These are phyloP conservation scores for Ophiostoma montium DNA, from an alignment of 2,329 filamentous ascomycete genomes.

Conservation along the genomic window DNA sequence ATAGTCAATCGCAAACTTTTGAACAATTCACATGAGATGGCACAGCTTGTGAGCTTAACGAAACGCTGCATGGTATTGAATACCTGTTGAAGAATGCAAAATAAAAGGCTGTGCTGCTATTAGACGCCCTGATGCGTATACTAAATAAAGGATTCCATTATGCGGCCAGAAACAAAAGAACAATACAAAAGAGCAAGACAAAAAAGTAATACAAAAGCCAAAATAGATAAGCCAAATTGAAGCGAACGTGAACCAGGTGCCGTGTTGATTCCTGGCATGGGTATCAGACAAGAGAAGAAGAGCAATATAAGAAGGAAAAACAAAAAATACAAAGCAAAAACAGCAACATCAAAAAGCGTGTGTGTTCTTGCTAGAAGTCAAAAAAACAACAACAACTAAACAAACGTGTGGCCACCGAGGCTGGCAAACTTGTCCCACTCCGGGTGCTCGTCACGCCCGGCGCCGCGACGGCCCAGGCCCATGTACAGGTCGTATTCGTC, in stretches of 20 bases:
- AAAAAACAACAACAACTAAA: no score
- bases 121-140: not conserved
- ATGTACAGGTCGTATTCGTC: not conserved
- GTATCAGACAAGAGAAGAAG: conserved; percentile 8
- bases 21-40: no score
- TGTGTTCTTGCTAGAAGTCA: no score
- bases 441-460: conserved; percentile 14
- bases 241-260: not conserved
- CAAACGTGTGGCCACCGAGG: conserved; percentile 28
- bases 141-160: not conserved
- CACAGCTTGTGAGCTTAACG: no score
- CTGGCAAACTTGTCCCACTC: conserved; percentile 33
- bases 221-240: not conserved
- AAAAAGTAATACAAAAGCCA: not conserved
- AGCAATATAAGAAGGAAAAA: not conserved
- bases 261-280: conserved; percentile 4
- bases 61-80: no score
- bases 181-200: not conserved
- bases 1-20: no score
- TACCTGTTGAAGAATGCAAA: no score
- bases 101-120: not conserved
- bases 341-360: not conserved
- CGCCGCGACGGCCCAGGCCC: not conserved
- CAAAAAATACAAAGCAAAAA: not conserved
- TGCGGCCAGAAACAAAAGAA: not conserved